These are phyloP conservation scores for Blastomyces percursus DNA, from an alignment of 2,329 filamentous ascomycete species.

Conservation along the genomic window DNA sequence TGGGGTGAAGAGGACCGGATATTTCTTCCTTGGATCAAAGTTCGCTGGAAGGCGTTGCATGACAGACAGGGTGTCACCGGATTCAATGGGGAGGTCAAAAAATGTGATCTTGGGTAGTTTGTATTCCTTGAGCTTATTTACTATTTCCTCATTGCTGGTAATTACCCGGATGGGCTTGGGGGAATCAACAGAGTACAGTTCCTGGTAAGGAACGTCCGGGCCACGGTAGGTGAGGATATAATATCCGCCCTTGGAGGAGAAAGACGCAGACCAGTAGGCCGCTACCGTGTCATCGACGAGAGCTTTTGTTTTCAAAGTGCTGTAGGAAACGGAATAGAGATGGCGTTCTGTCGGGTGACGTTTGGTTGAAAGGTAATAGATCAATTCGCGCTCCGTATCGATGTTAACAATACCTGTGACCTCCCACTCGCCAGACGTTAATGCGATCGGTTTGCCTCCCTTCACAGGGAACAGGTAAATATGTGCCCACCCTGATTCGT, in stretches of 20 bases:
- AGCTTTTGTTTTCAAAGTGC: constrained; percentile 43
- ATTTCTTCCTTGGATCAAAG: constrained; percentile 52
- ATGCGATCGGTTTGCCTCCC: constrained; percentile 43
- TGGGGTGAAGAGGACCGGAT: constrained; percentile 55
- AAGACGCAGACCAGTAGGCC: constrained; percentile 54
- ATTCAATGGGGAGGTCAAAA: constrained; percentile 51
- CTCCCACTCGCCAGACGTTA: constrained; percentile 59
- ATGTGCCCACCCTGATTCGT: constrained; percentile 55
- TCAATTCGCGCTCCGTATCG: constrained; percentile 43
- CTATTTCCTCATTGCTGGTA: constrained; percentile 49
- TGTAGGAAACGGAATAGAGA: constrained; percentile 54
- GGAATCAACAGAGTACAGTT: constrained; percentile 49
- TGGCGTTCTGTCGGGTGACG: constrained; percentile 57
- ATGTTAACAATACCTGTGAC: constrained; percentile 50
- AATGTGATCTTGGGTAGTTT: constrained; percentile 54
- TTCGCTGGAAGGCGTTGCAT: constrained; percentile 55
- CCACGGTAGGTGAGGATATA: constrained; percentile 56
- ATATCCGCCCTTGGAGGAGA: constrained; percentile 51
- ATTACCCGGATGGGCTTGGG: constrained; percentile 47
- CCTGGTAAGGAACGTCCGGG: constrained; percentile 58
- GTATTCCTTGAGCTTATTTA: constrained; percentile 47
- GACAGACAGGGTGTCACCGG: constrained; percentile 52
- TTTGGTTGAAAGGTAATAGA: constrained; percentile 57
- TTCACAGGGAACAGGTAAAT: constrained; percentile 53
- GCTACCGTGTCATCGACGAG: constrained; percentile 51